Base-by-base conservation (phyloP, 768 basidiomycete species). In the Mycena indigotica region DNA sequence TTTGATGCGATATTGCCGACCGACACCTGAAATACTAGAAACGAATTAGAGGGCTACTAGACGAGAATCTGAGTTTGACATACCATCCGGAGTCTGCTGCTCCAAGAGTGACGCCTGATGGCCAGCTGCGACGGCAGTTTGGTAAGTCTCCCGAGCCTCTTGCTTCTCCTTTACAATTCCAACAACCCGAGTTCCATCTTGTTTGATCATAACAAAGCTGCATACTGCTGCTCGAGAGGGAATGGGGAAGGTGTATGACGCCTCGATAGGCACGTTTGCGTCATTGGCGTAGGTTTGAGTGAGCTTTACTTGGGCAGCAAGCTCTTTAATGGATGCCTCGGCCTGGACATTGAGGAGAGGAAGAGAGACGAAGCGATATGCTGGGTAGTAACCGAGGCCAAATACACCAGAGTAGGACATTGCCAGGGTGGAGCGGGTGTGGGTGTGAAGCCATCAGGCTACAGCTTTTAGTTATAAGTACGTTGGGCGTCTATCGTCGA, bases 251-350 rank as follows among this genome's bases (percentile, higher is more conserved):
- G 46, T 41, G 26, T 64, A 66, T 1, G 30, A 26, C 3, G 60
- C 65, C 46, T 66, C 57, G 28, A 64, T 56, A 5, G 59, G 46
- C n/a, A 55, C 35, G 6, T 21, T 21, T 1, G 55, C 55, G 28
- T 62, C 61, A 46, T 65, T 65, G 8, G 28, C 46, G 45, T 58
- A 66, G 16, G 53, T 59, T 32, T 66, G 65, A 0, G 54, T 54
- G 49, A 66, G 56, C 32, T 61, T 61, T 28, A 66, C 65, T 38
- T 58, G 60, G 3, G 65, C 62, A 2, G 56, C 57, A 16, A 63
- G 57, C 38, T 64, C 61, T 28, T 60, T 60, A 29, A 66, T 66
- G 19, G 28, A 53, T 6, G 57, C 65, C 16, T 61, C 56, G 8
- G 55, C 57, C n/a, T 16, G 25, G 25, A 61, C 60, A 38, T 55